Percentiles rank a stretch among this genome's conserved stretches.
Conservation (phyloP, 306 rosid genomes). For the Albizia julibrissin region DNA sequence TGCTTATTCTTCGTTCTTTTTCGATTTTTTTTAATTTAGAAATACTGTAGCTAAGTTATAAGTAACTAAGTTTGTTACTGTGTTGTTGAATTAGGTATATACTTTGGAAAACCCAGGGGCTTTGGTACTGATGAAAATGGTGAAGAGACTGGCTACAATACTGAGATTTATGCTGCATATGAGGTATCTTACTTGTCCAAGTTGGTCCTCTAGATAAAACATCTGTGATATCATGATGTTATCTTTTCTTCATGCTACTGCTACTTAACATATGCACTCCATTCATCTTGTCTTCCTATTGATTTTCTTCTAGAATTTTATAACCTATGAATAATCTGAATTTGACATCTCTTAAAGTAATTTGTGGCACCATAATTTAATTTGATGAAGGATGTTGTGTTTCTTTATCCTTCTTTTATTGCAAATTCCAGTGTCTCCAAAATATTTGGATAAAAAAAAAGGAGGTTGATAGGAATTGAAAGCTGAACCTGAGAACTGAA, state of each 20-base stretch:
- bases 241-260: background rate
- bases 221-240: background rate
- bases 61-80: conserved; percentile 3
- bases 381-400: background rate
- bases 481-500: no score
- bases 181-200: conserved; percentile 55
- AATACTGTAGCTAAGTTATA: background rate
- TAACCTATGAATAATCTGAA: background rate
- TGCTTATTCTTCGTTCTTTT: background rate
- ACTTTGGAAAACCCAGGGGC: conserved; percentile 94
- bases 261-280: background rate
- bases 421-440: background rate
- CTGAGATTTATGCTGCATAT: conserved; percentile 71
- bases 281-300: background rate
- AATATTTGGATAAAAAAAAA: background rate
- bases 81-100: conserved; percentile 63
- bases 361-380: background rate
- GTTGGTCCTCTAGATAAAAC: conserved; percentile 14
- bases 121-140: conserved; percentile 66
- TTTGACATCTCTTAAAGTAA: background rate
- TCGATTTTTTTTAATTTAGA: background rate
- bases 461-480: background rate
- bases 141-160: conserved; percentile 83
- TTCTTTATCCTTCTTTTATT: background rate
- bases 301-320: background rate